phyloP scores from a whole-genome alignment of 306 rosid species.

The Ceratonia siliqua region DNA sequence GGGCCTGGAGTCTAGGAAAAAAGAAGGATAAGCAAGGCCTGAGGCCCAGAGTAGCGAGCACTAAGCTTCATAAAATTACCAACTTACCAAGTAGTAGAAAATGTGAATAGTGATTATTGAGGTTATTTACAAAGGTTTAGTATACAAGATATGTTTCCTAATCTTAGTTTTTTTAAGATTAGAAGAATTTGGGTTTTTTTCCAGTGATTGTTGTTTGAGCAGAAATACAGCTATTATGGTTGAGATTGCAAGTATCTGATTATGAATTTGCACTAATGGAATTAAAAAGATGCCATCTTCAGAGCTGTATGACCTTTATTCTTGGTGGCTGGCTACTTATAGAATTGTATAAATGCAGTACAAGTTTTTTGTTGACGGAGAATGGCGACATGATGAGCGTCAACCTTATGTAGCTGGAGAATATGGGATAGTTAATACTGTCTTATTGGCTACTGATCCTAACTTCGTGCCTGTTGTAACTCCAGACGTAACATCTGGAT shows the following conservation, averaged over 20 bases:
- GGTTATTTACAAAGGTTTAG: conserved; percentile 17
- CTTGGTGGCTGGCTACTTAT: conserved; percentile 25
- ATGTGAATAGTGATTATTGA: background rate
- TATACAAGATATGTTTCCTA: background rate
- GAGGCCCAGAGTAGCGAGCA: background rate
- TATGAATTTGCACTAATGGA: background rate
- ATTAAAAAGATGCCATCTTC: background rate
- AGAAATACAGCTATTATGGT: conserved; percentile 5
- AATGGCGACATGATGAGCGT: conserved; percentile 88
- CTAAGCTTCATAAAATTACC: background rate
- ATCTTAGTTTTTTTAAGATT: background rate
- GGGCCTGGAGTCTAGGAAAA: background rate
- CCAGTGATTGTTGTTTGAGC: background rate
- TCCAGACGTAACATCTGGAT: conserved; percentile 54
- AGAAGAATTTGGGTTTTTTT: background rate
- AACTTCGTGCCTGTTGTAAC: conserved; percentile 51
- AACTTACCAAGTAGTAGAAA: background rate
- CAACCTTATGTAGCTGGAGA: conserved; percentile 71
- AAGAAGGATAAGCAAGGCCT: background rate
- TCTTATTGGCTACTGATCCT: conserved; percentile 74
- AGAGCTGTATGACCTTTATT: conserved; percentile 14
- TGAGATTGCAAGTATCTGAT: conserved; percentile 28
- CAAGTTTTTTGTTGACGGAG: conserved; percentile 95
- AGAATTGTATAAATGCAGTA: conserved; percentile 57
- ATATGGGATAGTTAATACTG: conserved; percentile 81